A percentile compares a stretch with the other conserved stretches of the same genome.
phyloP scores from a whole-genome alignment of 2,329 filamentous ascomycete species.

The Fusarium brevicatenulatum region DNA sequence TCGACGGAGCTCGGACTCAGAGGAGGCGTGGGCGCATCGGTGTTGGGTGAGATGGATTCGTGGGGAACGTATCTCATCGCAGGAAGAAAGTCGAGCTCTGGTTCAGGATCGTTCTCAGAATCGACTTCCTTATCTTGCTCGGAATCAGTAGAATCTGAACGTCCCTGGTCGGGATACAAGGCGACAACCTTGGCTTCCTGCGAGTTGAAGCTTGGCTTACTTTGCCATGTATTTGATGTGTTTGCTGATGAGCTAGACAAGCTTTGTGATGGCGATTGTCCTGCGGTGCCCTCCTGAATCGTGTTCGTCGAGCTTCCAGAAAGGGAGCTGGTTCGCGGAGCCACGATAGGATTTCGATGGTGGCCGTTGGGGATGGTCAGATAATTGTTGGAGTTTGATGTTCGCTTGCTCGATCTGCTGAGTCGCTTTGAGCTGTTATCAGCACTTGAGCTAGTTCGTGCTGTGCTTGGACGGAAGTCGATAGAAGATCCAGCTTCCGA shows the following conservation, averaged over 20 bases:
- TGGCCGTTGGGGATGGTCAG: conserved; percentile 52
- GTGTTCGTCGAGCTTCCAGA: conserved; percentile 42
- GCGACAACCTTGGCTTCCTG: conserved; percentile 55
- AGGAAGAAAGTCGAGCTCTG: conserved; percentile 27
- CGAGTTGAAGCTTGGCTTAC: conserved; percentile 45
- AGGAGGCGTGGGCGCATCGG: conserved; percentile 60
- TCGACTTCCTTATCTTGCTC: conserved; percentile 27
- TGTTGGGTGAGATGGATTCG: conserved; percentile 43
- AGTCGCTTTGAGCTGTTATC: conserved; percentile 40
- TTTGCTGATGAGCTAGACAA: conserved; percentile 53
- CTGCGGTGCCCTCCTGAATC: conserved; percentile 36
- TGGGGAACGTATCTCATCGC: conserved; percentile 30
- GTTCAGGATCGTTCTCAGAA: conserved; percentile 26
- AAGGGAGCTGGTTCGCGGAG: conserved; percentile 40
- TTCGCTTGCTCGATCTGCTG: conserved; percentile 52
- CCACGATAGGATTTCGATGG: conserved; percentile 22
- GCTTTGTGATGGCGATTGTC: conserved; percentile 43
- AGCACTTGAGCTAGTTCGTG: conserved; percentile 39
- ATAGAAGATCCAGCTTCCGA: conserved; percentile 40
- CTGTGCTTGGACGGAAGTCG: conserved; percentile 36
- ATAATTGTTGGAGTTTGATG: conserved; percentile 56
- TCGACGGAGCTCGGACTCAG: conserved; percentile 64
- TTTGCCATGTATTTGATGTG: conserved; percentile 49
- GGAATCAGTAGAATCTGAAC: conserved; percentile 38
- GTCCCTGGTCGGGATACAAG: conserved; percentile 47